Evolutionary conservation across 1,284 basidiomycete genomes (phyloP).

Genomic region (Xerocomus amazonicus): DNA sequence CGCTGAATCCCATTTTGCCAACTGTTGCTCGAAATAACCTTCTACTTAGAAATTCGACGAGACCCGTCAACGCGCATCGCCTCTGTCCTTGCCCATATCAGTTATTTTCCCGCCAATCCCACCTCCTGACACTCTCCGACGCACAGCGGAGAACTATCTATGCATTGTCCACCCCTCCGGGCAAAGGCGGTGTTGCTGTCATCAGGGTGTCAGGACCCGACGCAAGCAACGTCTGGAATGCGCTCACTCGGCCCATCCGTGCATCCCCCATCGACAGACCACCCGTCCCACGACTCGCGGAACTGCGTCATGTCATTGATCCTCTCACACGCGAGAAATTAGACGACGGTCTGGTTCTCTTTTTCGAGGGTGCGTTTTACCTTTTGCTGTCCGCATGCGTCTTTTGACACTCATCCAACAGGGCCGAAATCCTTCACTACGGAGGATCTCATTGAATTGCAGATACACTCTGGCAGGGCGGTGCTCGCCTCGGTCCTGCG

Average conservation of each 20-base stretch:
- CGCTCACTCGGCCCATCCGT: slow-evolving; percentile 37
- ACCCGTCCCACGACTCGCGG: slow-evolving; percentile 61
- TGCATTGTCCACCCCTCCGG: slow-evolving; percentile 80
- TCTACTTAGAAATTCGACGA: slow-evolving; percentile 28
- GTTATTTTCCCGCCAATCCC: slow-evolving; percentile 4
- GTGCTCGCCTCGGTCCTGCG: slow-evolving; percentile 66
- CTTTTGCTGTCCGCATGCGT: neutral
- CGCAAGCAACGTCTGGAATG: slow-evolving; percentile 54
- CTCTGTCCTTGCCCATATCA: slow-evolving; percentile 12
- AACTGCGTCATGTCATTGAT: slow-evolving; percentile 67
- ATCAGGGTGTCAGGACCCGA: slow-evolving; percentile 79
- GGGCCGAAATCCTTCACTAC: slow-evolving; percentile 78
- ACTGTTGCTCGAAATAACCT: slow-evolving; percentile 10
- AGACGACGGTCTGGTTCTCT: slow-evolving; percentile 82
- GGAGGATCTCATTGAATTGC: slow-evolving; percentile 80
- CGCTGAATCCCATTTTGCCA: slow-evolving; percentile 8
- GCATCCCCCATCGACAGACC: slow-evolving; percentile 32
- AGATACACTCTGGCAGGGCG: slow-evolving; percentile 84
- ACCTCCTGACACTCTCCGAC: slow-evolving; percentile 41
- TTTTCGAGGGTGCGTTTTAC: slow-evolving; percentile 61
- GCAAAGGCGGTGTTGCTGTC: slow-evolving; percentile 79
- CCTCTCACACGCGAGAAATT: slow-evolving; percentile 59
- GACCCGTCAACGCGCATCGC: slow-evolving; percentile 17
- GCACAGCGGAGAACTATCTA: slow-evolving; percentile 75
- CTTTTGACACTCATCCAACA: slow-evolving; percentile 26